A percentile compares a stretch with the other conserved stretches of the same genome.
These are phyloP conservation scores for Cordyceps pruinosa DNA, from an alignment of 2,329 filamentous ascomycete genomes.

Conservation along the genomic window DNA sequence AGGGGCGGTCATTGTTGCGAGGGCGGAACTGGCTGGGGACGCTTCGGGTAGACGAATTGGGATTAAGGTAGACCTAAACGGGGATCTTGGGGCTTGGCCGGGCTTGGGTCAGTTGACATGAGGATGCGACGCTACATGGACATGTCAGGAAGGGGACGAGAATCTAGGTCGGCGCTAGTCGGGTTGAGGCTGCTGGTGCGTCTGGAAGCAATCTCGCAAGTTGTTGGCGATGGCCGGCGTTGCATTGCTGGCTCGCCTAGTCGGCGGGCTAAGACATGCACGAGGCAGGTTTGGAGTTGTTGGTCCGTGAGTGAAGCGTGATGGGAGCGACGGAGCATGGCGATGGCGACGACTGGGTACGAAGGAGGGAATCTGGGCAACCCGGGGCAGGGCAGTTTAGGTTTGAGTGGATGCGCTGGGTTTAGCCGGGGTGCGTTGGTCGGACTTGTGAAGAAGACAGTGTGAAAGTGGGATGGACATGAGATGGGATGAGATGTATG, in stretches of 20 bases:
- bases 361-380: too few relatives aligned
- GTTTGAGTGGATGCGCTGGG: neutral
- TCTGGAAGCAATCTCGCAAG: neutral
- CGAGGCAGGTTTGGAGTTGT: neutral
- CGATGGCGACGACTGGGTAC: neutral
- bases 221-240: neutral
- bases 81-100: too few relatives aligned
- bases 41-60: neutral
- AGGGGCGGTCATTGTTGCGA: neutral
- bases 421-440: neutral
- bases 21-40: neutral
- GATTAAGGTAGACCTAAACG: neutral
- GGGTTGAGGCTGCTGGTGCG: neutral
- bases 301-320: neutral
- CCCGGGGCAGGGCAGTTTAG: too few relatives aligned
- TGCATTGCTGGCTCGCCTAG: too few relatives aligned
- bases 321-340: neutral
- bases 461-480: neutral
- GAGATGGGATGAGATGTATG: neutral
- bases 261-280: neutral
- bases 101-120: conserved; percentile 1
- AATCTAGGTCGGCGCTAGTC: neutral
- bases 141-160: neutral
- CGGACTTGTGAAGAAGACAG: neutral
- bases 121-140: neutral